Evolutionary conservation across 495 filamentous ascomycete species (phyloP), one percentile per base, ranked within the genome.

Genomic region (Chlorociboria aeruginascens): DNA sequence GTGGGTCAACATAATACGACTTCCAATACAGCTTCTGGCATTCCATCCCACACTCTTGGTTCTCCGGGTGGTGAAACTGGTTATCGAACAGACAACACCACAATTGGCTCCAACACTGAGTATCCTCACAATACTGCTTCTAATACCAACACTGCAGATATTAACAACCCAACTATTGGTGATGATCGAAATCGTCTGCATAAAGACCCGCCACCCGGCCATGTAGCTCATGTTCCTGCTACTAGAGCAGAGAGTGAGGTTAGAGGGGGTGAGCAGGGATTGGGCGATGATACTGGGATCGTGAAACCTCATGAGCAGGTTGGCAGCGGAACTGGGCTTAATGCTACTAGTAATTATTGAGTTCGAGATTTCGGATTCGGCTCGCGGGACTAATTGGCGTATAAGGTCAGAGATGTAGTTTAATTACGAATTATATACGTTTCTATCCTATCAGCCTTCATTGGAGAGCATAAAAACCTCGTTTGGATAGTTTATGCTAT

Each of bases 181-280:
- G 40, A 44, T 38, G 46, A 41, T n/a, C 33, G 41, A 7, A 45
- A 54, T 41, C 40, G 42, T 46, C 36, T 54, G 11, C 37, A 50
- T n/a, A 49, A 54, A 29, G 46, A 50, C 2, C 46, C 35, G 29
- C 50, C 45, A 16, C 32, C 40, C 29, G 7, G 20, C n/a, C 25
- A 51, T 35, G 34, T 45, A 20, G 40, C 45, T 3, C 12, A 20
- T 10, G 38, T 40, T n/a, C 41, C 41, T 32, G 16, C 41, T 3
- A 43, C 6, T 32, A 12, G 28, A 12, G 16, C 16, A 12, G 41
- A 28, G 41, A 43, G 41, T 3, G 41, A 32, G 16, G n/a, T 43
- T 43, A 11, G 17, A 9, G 17, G 31, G 16, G 43, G 43, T 8
- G 12, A 28, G 14, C 3, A 43, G 12, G 9, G 31, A 34, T 33